These are phyloP conservation scores for Linum usitatissimum DNA, from an alignment of 345 rosid species.

Conservation along the genomic window DNA sequence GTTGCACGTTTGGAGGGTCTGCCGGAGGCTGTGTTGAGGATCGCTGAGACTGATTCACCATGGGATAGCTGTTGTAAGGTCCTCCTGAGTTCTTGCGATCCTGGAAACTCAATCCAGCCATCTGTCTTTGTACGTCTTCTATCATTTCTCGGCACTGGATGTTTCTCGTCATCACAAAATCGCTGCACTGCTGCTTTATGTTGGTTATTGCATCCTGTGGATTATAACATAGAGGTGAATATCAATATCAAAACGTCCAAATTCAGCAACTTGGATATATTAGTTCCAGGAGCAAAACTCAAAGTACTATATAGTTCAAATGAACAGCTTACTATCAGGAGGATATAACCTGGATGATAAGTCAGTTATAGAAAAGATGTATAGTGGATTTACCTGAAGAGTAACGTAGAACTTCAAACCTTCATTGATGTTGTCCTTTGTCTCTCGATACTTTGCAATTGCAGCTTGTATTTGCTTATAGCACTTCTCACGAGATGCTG, in stretches of 20 bases:
- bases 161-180: constrained; percentile 92
- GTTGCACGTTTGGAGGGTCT: constrained; percentile 40
- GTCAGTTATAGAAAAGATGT: neutral
- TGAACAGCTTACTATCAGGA: too few species aligned
- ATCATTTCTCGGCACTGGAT: constrained; percentile 98
- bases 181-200: constrained; percentile 94
- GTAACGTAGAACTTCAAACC: constrained; percentile 95
- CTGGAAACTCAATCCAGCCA: constrained; percentile 87
- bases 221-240: neutral
- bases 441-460: constrained; percentile 74
- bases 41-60: constrained; percentile 51
- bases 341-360: neutral
- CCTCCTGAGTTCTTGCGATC: constrained; percentile 56
- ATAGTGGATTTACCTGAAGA: constrained; percentile 55
- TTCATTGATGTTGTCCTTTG: constrained; percentile 90
- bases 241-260: neutral
- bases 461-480: constrained; percentile 92
- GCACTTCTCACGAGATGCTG: constrained; percentile 89
- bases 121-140: constrained; percentile 84
- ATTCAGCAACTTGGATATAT: neutral
- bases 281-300: neutral
- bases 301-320: neutral
- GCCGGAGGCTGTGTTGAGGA: constrained; percentile 29
- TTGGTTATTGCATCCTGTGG: constrained; percentile 90
- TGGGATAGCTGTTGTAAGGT: constrained; percentile 47